These are phyloP conservation scores for Monilinia polystroma DNA, from an alignment of 2,329 filamentous ascomycete species.

Conservation along the genomic window DNA sequence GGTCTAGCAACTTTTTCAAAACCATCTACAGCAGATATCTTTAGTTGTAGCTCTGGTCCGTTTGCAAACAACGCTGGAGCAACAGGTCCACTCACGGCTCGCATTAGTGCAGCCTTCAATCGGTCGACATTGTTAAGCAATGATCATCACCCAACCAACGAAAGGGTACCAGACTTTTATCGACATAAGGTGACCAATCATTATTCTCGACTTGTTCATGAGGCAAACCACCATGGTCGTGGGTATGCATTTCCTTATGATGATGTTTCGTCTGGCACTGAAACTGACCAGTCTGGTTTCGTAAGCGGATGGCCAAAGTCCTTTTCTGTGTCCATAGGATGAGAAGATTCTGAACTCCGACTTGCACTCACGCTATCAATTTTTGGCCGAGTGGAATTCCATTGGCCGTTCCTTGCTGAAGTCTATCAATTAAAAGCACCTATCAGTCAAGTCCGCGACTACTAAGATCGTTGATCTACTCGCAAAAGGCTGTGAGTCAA, in stretches of 20 bases:
- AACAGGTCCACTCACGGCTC: constrained; percentile 29
- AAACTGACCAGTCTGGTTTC: constrained; percentile 60
- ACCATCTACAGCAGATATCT: constrained; percentile 62
- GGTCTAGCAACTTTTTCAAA: constrained; percentile 52
- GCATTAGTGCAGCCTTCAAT: constrained; percentile 36
- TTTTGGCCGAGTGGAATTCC: not conserved
- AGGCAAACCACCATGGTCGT: constrained; percentile 55
- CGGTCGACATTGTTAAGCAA: constrained; percentile 39
- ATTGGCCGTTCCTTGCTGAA: not conserved
- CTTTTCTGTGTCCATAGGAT: constrained; percentile 20
- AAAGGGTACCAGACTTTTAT: constrained; percentile 56
- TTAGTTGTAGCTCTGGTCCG: constrained; percentile 63
- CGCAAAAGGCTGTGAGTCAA: not conserved
- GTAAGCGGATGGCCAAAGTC: constrained; percentile 23
- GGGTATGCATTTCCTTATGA: constrained; percentile 70
- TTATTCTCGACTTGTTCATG: constrained; percentile 61
- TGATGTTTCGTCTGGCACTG: constrained; percentile 59
- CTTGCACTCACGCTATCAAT: not conserved
- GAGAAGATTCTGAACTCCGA: not conserved
- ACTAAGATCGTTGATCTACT: not conserved
- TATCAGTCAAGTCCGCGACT: not conserved
- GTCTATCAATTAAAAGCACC: not conserved
- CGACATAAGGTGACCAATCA: constrained; percentile 57
- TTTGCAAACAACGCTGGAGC: constrained; percentile 46
- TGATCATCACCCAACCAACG: constrained; percentile 48